Evolutionary conservation across 768 basidiomycete species (phyloP), one percentile per base, ranked within the genome.

Genomic region (Tylopilus plumbeoviolaceoides): DNA sequence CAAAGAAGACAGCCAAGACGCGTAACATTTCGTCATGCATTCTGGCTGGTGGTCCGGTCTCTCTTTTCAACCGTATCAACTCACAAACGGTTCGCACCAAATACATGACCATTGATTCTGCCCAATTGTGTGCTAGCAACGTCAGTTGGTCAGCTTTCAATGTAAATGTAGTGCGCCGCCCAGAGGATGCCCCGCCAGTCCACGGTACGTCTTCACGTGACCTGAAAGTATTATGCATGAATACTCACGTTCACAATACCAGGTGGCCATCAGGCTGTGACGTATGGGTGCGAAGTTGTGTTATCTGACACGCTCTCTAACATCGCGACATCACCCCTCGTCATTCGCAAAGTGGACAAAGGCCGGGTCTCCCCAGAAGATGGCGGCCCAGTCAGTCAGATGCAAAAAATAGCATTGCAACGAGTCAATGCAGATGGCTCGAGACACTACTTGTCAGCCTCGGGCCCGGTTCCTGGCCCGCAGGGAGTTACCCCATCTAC

Each of bases 61-160:
- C 91, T 48, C 80, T 98, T 44, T 95, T 94, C 79, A 93, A 94
- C 69, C 87, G 94, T 63, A 92, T 98, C 78, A 94, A 95, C 72
- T 91, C 90, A 14, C 94, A 98, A 73, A 93, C 94, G 36, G 93
- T 95, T 54, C 87, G 94, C 65, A 97, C 94, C 52, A 95, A 95
- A 75, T 98, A 95, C 71, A 93, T 98, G 90, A 91, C 89, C 50
- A 86, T 95, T 67, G 91, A 95, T 60, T 82, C 84, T 60, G 83
- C 80, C 47, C 83, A 85, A 64, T 73, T 92, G 53, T 88, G 87
- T 72, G 90, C 92, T n/a, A 91, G 88, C 70, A 93, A 92, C 66
- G 76, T 89, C 58, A 80, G 87, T 43, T 95, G 93, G 94, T 91
- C 91, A 51, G 92, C 94, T 33, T 95, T 95, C 75, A 91, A 87